Evolutionary conservation across 352 stramenopile genomes (phyloP), one percentile per base, ranked within the genome.

Genomic region (Pythium folliculosum): DNA sequence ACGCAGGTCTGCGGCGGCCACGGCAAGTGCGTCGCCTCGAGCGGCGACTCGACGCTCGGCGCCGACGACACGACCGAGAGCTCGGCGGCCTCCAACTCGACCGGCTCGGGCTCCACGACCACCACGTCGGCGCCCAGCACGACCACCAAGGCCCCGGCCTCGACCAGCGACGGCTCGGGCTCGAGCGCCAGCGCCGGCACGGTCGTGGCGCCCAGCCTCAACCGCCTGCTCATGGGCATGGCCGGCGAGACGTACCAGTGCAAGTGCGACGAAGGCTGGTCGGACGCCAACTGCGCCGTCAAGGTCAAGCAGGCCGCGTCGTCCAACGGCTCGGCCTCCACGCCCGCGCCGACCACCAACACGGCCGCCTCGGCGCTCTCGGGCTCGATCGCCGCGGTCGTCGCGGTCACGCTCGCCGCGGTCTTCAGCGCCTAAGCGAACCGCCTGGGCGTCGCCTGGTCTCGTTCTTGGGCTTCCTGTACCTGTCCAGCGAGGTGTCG

Each of bases 1-100:
- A 64, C 70, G n/a, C 80, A 78, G 64, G 79, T 82, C 22, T 93
- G 84, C 76, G 81, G 80, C 61, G 77, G 73, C 58, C 70, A 88
- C 55, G 84, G 84, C 58, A 82, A 59, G 50, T 93, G 84, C 54
- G 62, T 81, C 23, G 21, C 49, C 30, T 40, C 54, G 13, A 45
- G 2, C 37, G 68, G 75, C 19, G 73, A 71, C 23, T 69, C 52
- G 30, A 69, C 63, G 32, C 55, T 64, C 44, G 55, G 62, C 21
- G 50, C 50, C 9, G 44, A 48, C 51, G 44, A 56, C 19, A 62
- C n/a, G n/a, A n/a, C n/a, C 30, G 45, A 52, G n/a, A 52, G 17
- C 61, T 67, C 61, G 23, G 17, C 44, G 4, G 17, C 37, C 16
- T 37, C 48, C n/a, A n/a, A n/a, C 21, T 48, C 52, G n/a, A 47